Evolutionary conservation across 2,329 filamentous ascomycete species (phyloP).

Genomic region (Chaetomiaceae sp.): DNA sequence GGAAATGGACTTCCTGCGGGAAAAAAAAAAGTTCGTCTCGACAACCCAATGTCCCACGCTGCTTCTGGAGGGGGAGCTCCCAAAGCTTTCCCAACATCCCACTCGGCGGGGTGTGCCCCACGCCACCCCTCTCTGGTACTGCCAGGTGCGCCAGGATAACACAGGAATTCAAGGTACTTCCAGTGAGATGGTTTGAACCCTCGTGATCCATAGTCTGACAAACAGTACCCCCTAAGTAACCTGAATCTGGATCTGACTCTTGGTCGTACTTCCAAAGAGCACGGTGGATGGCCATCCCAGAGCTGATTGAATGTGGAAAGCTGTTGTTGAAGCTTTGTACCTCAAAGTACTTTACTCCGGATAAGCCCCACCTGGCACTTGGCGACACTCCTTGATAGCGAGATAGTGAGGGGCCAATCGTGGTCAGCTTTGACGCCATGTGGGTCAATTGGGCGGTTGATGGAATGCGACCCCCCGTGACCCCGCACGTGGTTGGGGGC

Average conservation of each 20-base stretch:
- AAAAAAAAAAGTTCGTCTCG: slow-evolving; percentile 21
- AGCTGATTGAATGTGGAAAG: background rate
- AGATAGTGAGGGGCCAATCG: slow-evolving; percentile 13
- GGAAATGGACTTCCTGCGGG: slow-evolving; percentile 11
- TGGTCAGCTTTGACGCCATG: slow-evolving; percentile 8
- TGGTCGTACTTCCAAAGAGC: too few species aligned
- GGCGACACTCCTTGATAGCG: background rate
- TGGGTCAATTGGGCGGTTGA: background rate
- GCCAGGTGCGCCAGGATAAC: slow-evolving; percentile 7
- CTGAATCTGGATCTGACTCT: too few species aligned
- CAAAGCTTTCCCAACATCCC: slow-evolving; percentile 25
- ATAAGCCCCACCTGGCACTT: slow-evolving; percentile 3
- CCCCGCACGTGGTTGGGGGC: slow-evolving; percentile 12
- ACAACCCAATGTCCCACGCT: slow-evolving; percentile 18
- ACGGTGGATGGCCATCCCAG: background rate
- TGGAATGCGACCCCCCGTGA: slow-evolving; percentile 9
- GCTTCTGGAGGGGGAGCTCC: slow-evolving; percentile 17
- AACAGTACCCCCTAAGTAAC: too few species aligned
- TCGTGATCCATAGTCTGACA: too few species aligned
- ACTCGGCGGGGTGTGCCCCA: slow-evolving; percentile 18
- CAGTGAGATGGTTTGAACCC: background rate
- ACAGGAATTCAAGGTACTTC: slow-evolving; percentile 6
- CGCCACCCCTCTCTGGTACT: slow-evolving; percentile 11
- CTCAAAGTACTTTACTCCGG: too few species aligned
- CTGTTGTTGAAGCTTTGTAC: background rate